Base-by-base conservation (phyloP, 805 yeast genomes). In the Metschnikowia colocasiae region DNA sequence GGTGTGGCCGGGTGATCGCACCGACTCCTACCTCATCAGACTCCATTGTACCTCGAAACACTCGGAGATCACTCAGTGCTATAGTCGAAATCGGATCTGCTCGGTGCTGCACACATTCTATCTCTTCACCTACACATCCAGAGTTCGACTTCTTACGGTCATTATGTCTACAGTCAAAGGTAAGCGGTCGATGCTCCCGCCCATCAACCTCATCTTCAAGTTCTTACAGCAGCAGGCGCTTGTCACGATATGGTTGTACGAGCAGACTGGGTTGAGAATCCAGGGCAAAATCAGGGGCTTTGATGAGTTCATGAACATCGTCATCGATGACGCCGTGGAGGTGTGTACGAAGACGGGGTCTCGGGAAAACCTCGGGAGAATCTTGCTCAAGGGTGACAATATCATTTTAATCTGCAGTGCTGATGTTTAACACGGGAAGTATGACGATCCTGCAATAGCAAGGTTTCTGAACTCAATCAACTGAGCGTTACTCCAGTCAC, bases 291-390 rank as follows among this genome's bases (percentile, higher is more conserved):
- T 94, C 26, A 75, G 84, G 50, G 99, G 99, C 1, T 92, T 95
- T 66, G 99, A 94, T 65, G 99, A 95, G 69, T 92, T 91, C 60
- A 95, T 94, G 99, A 94, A 94, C 62, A 68, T 80, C 9, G 83
- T 79, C 18, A 53, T 80, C 12, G 83, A 79, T 47, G 82, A 80
- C 23, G 83, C 83, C 1, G 68, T 71, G 13, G 96, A 95, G 57
- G 72, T 92, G 5, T 71, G 76, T 44, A 65, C 68, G 4, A 61
- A 62, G n/a, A 76, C 76, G 32, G 81, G 81, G 1, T 52, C 74
- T 1, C 71, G 71, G 46, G 77, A 80, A 23, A 66, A 68, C n/a
- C 60, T 88, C 48, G 96, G 96, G 1, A 73, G 86, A 49, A 79
- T 94, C 20, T 63, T 94, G 54, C 71, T 94, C 48, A 94, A 94